A percentile compares a stretch with the other conserved stretches of the same genome.
Evolutionary conservation across 345 rosid genomes (phyloP).

Genomic region (Hibiscus tridactylites): DNA sequence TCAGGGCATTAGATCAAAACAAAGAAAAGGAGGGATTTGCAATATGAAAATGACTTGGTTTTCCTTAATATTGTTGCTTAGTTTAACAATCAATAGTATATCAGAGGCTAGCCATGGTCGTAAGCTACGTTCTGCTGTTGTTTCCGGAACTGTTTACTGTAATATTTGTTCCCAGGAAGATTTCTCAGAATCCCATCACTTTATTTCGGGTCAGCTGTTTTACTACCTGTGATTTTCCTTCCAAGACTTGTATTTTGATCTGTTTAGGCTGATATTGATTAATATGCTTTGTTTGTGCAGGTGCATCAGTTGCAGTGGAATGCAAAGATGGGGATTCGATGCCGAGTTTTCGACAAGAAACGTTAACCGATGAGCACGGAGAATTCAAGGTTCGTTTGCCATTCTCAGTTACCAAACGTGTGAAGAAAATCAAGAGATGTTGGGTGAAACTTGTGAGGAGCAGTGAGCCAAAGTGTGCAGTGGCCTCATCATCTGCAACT

Average conservation of each 20-base stretch:
- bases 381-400: slow-evolving; percentile 65
- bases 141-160: slow-evolving; percentile 81
- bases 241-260: background rate
- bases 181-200: slow-evolving; percentile 51
- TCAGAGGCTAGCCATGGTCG: slow-evolving; percentile 22
- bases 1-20: background rate
- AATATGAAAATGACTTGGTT: slow-evolving; percentile 26
- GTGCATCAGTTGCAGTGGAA: slow-evolving; percentile 72
- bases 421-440: slow-evolving; percentile 60
- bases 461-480: slow-evolving; percentile 65
- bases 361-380: slow-evolving; percentile 60
- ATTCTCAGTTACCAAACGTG: slow-evolving; percentile 55
- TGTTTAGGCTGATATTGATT: background rate
- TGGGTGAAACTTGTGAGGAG: slow-evolving; percentile 57
- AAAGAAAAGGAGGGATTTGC: slow-evolving; percentile 26
- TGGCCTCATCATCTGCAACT: slow-evolving; percentile 53
- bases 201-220: slow-evolving; percentile 52
- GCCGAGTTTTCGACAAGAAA: slow-evolving; percentile 44
- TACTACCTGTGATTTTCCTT: background rate
- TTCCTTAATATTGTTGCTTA: slow-evolving; percentile 23
- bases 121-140: slow-evolving; percentile 40
- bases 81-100: slow-evolving; percentile 7
- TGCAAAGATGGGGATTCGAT: slow-evolving; percentile 44
- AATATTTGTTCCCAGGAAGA: slow-evolving; percentile 67
- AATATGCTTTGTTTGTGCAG: slow-evolving; percentile 27